A percentile compares a stretch with the other conserved stretches of the same genome.
Evolutionary conservation across 2,329 filamentous ascomycete species (phyloP).

Genomic region (Ascochyta viciae-villosae): DNA sequence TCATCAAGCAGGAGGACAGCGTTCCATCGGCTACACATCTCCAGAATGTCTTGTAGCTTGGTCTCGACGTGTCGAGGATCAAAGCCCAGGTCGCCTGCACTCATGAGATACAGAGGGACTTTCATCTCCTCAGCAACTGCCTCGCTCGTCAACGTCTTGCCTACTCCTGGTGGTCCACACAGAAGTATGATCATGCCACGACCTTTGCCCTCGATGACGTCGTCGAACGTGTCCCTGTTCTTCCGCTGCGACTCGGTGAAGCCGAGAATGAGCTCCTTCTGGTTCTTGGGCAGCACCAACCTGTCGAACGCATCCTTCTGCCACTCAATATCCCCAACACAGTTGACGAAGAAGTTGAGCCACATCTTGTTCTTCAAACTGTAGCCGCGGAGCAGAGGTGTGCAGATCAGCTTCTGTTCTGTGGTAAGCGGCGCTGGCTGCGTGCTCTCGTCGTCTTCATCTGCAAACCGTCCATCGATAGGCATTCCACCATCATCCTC

Average conservation of each 20-base stretch:
- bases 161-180: slow-evolving; percentile 83
- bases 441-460: slow-evolving; percentile 18
- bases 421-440: slow-evolving; percentile 68
- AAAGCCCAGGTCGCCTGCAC: slow-evolving; percentile 67
- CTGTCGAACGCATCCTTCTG: slow-evolving; percentile 82
- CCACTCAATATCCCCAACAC: slow-evolving; percentile 80
- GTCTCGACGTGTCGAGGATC: slow-evolving; percentile 54
- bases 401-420: slow-evolving; percentile 81
- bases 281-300: slow-evolving; percentile 71
- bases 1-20: slow-evolving; percentile 64
- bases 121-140: slow-evolving; percentile 84
- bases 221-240: slow-evolving; percentile 78
- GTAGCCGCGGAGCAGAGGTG: slow-evolving; percentile 82
- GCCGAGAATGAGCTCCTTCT: slow-evolving; percentile 74
- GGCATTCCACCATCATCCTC: slow-evolving; percentile 19
- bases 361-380: slow-evolving; percentile 86
- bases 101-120: slow-evolving; percentile 82
- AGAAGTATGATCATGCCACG: slow-evolving; percentile 82
- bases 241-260: slow-evolving; percentile 83
- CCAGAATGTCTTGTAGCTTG: slow-evolving; percentile 55
- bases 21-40: slow-evolving; percentile 60
- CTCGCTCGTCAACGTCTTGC: slow-evolving; percentile 86
- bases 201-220: slow-evolving; percentile 73
- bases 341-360: slow-evolving; percentile 83
- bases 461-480: slow-evolving; percentile 19